These are phyloP conservation scores for Fusarium anthophilum DNA, from an alignment of 2,329 filamentous ascomycete genomes.

Conservation along the genomic window DNA sequence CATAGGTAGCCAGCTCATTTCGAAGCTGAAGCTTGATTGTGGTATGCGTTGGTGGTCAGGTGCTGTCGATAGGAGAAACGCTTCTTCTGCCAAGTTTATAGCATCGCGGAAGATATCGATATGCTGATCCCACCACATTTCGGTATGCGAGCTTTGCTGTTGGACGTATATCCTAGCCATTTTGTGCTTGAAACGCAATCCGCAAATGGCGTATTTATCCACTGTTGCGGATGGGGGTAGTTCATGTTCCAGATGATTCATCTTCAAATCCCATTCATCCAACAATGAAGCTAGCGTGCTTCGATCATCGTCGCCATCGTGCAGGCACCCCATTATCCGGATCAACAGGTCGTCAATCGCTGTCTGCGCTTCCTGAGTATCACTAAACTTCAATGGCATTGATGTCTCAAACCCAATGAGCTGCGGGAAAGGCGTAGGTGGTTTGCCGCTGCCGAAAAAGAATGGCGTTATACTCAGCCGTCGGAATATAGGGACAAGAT, in stretches of 20 bases:
- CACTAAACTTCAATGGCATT: not conserved
- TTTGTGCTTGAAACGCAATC: slow-evolving; percentile 4
- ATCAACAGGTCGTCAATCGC: not conserved
- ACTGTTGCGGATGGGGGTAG: not conserved
- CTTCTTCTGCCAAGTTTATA: not conserved
- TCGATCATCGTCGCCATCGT: not conserved
- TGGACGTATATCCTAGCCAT: not conserved
- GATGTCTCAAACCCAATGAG: not conserved
- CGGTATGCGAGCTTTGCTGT: not conserved
- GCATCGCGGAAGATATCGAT: not conserved
- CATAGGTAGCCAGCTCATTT: slow-evolving; percentile 6
- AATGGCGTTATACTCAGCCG: slow-evolving; percentile 14
- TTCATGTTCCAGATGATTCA: not conserved
- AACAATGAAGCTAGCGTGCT: not conserved
- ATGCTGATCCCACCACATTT: slow-evolving; percentile 16
- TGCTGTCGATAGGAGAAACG: not conserved
- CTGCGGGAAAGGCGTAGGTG: not conserved
- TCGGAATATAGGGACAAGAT: slow-evolving; percentile 14
- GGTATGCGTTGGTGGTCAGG: not conserved
- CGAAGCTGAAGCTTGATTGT: not conserved
- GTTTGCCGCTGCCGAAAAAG: not conserved
- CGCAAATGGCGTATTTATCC: not conserved
- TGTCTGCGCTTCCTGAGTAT: not conserved
- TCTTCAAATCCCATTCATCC: not conserved
- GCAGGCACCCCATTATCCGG: not conserved